Base-by-base conservation (phyloP, 1,284 basidiomycete genomes). In the Ustilago trichophora region DNA sequence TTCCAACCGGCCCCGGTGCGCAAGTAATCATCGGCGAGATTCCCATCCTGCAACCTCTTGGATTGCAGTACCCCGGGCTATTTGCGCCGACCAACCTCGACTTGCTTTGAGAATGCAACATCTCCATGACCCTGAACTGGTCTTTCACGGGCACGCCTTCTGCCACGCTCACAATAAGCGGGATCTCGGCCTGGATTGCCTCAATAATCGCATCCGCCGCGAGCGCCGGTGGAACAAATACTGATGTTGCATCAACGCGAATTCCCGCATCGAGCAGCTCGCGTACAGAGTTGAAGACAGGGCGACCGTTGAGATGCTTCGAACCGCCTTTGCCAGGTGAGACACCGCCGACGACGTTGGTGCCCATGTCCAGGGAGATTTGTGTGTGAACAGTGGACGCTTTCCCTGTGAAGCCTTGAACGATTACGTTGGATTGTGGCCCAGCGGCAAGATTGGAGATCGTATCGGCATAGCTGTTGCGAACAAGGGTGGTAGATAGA, bases 381-480 rank as follows among this genome's bases (percentile, higher is more conserved):
- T 59, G 52, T 3, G 73, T 58, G 48, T 75, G 73, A 10, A 68
- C 54, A 5, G 67, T 54, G 21, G 62, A 65, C 0, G 67, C 63
- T 40, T 75, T 75, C n/a, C 74, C 74, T 6, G 73, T 75, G 40
- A 76, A 70, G n/a, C 74, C 74, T 60, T 76, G 74, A 6, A 72
- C 63, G 32, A 76, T 72, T 10, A 72, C 56, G 24, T 50, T 60
- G 19, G 69, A 56, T n/a, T 69, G 53, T 10, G 62, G 52, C 3
- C 58, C 72, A 6, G 54, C 68, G 11, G 56, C 65, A 10, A 76
- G 60, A 29, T 74, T 52, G 13, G 40, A 22, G 13, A 76, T 65
- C 12, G 73, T 76, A 13, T 47, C 31, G 3, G 63, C 25, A 32
- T 73, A 73, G 40, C n/a, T 44, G 5, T 13, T n/a, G 10, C 27